Conservation (phyloP, 2,329 filamentous ascomycete species). For the Neocatenulostroma microsporum region DNA sequence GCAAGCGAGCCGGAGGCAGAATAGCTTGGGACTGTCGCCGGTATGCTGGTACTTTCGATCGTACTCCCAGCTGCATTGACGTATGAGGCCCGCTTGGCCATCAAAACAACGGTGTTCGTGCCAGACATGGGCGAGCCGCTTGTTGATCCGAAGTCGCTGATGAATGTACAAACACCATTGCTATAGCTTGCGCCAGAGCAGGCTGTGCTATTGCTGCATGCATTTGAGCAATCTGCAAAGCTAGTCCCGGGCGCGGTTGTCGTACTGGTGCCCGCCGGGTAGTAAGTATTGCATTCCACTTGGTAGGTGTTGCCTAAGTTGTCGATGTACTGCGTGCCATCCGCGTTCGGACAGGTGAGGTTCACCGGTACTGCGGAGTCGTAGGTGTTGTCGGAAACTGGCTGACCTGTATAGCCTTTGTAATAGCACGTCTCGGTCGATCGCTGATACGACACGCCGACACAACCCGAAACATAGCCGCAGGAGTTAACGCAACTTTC, state of each 20-base stretch:
- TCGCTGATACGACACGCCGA: constrained; percentile 13
- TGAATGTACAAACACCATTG: constrained; percentile 13
- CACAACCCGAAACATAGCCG: constrained; percentile 13
- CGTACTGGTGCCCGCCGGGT: constrained; percentile 10
- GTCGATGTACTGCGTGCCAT: constrained; percentile 18
- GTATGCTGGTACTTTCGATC: constrained; percentile 9
- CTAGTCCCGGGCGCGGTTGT: background rate
- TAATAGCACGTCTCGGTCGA: constrained; percentile 15
- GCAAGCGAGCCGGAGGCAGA: constrained; percentile 4
- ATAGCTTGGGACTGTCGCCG: constrained; percentile 1
- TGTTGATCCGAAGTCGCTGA: background rate
- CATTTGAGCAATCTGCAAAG: constrained; percentile 15
- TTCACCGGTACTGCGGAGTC: constrained; percentile 15
- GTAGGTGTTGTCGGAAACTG: constrained; percentile 1
- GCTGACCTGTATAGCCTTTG: constrained; percentile 11
- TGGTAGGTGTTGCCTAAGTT: constrained; percentile 19
- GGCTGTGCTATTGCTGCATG: constrained; percentile 11
- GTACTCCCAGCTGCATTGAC: constrained; percentile 13
- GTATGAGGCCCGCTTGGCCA: constrained; percentile 5
- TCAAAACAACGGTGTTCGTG: constrained; percentile 8
- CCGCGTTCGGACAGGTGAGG: constrained; percentile 18
- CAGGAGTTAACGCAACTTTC: constrained; percentile 20
- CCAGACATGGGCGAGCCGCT: constrained; percentile 1
- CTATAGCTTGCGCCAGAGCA: constrained; percentile 16
- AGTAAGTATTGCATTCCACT: constrained; percentile 22